Evolutionary conservation across 2,329 filamentous ascomycete genomes (phyloP), one percentile per base, ranked within the genome.

Genomic region (Diaporthe velutina): DNA sequence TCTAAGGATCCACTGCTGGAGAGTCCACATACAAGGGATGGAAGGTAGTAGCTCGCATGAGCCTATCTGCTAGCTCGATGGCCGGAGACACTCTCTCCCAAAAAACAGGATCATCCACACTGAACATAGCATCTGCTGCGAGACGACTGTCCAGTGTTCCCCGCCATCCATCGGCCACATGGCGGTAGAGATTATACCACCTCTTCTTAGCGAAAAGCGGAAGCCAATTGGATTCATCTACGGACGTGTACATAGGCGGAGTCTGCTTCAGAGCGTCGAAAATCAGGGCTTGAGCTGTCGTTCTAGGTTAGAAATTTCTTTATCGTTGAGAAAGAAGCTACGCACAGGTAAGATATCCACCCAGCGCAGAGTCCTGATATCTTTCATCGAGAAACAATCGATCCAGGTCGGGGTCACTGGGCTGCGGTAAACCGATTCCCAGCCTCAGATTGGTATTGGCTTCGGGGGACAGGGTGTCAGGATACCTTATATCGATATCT

Each of bases 21-120:
- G 4, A 38, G 61, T 38, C 30, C 30, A 67, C 61, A 45, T 67
- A 67, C 38, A 71, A 71, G 40, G 68, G 54, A 17, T 71, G 68
- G 8, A 25, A 25, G 28, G 38, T 13, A 33, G 70, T 52, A 19
- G 42, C 40, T 19, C n/a, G 45, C 45, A 73, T 5, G 30, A 73
- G 48, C n/a, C 45, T 48, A n/a, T 45, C 38, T 8, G 70, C 30
- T 12, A 73, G 33, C 35, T 73, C 45, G n/a, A 73, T 66, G 28
- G 35, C 28, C 9, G 58, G 70, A 9, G 13, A 25, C 5, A 73
- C 4, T 3, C 13, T 25, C 10, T 52, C 57, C 70, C 70, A 73
- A 19, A 73, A 28, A 17, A 54, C 30, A 30, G 58, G 70, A n/a
- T 54, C 35, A 30, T 73, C 70, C 28, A 73, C 70, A n/a, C 33